These are phyloP conservation scores for Ascoidea asiatica DNA, from an alignment of 805 yeast species.

Conservation along the genomic window DNA sequence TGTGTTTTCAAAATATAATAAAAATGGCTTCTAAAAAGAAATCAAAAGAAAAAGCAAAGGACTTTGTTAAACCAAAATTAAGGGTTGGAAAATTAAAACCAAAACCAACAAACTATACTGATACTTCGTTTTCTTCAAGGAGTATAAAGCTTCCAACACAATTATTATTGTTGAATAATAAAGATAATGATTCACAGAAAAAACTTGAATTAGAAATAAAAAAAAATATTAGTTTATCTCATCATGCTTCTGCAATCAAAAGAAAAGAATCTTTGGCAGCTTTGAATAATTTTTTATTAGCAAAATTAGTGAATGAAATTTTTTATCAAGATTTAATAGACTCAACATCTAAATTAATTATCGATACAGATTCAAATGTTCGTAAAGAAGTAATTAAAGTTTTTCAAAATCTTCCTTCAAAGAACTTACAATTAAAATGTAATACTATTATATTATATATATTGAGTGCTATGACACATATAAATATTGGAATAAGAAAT, in stretches of 20 bases:
- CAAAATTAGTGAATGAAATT: slow-evolving; percentile 7
- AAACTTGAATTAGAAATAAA: slow-evolving; percentile 4
- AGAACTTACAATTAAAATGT: slow-evolving; percentile 7
- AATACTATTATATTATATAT: slow-evolving; percentile 49
- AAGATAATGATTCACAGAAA: slow-evolving; percentile 13
- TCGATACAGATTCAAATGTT: slow-evolving; percentile 5
- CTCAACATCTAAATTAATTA: slow-evolving; percentile 7
- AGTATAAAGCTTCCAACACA: slow-evolving; percentile 8
- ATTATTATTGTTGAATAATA: slow-evolving; percentile 12
- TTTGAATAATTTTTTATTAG: slow-evolving; percentile 5
- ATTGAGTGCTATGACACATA: slow-evolving; percentile 90
- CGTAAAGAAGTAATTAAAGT: slow-evolving; percentile 4
- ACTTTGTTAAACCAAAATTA: slow-evolving; percentile 65
- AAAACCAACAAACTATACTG: slow-evolving; percentile 65
- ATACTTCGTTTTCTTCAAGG: slow-evolving; percentile 72
- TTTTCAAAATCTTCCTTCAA: slow-evolving; percentile 1
- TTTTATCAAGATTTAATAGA: slow-evolving; percentile 3
- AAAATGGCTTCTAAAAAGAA: slow-evolving; percentile 40
- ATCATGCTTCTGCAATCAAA: slow-evolving; percentile 7
- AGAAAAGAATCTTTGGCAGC: slow-evolving; percentile 9
- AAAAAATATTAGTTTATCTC: slow-evolving; percentile 8
- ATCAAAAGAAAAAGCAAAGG: slow-evolving; percentile 54
- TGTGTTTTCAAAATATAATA: too few relatives aligned
- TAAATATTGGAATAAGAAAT: slow-evolving; percentile 58
- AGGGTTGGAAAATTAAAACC: slow-evolving; percentile 77